phyloP scores from a whole-genome alignment of 352 stramenopile genomes.

The Elongisporangium prolatum region DNA sequence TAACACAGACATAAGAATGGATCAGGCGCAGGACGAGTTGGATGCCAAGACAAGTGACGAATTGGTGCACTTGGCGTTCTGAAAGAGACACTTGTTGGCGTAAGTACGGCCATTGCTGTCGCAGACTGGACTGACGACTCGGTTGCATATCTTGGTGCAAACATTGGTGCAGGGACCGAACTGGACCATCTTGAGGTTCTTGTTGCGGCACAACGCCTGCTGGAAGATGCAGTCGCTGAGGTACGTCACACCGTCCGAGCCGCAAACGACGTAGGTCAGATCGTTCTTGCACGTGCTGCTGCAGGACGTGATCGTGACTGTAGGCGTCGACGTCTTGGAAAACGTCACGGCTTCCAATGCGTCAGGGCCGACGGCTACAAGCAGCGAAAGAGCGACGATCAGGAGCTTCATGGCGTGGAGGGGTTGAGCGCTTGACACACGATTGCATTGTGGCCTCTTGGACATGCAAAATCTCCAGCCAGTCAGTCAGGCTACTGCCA shows the following conservation, averaged over 20 bases:
- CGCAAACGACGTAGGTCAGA: conserved; percentile 8
- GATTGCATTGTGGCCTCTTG: background rate
- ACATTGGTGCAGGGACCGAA: background rate
- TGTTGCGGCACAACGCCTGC: conserved; percentile 7
- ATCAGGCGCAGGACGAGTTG: background rate
- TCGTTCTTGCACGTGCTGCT: background rate
- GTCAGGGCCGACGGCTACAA: background rate
- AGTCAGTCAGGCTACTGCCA: background rate
- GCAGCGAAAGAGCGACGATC: background rate
- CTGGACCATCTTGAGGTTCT: conserved; percentile 1
- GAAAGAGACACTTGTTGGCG: conserved; percentile 8
- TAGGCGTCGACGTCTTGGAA: background rate
- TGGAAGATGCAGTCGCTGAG: conserved; percentile 12
- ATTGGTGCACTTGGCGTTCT: conserved; percentile 2
- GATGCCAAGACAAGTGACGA: background rate
- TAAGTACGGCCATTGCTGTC: conserved; percentile 10
- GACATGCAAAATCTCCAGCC: too few species aligned
- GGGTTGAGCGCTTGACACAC: background rate
- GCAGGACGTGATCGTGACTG: conserved; percentile 1
- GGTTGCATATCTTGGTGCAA: conserved; percentile 1
- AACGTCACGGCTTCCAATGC: background rate
- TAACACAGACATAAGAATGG: background rate
- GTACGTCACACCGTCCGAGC: conserved; percentile 17
- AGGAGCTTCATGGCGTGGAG: background rate
- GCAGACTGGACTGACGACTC: conserved; percentile 10